Evolutionary conservation across 2,329 filamentous ascomycete species (phyloP).

Genomic region (Beauveria bassiana): DNA sequence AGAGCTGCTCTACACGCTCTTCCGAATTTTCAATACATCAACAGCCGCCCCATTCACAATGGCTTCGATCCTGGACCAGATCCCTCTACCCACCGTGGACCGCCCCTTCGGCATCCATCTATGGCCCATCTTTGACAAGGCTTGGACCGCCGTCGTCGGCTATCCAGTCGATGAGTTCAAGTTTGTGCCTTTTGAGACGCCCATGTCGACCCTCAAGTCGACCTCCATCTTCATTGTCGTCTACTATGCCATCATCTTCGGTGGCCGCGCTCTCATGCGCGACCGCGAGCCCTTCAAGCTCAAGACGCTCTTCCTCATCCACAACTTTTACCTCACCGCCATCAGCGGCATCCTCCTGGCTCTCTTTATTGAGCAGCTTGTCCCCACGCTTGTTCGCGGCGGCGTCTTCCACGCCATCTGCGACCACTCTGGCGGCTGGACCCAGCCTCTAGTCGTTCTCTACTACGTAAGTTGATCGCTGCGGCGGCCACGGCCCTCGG

Average conservation of each 20-base stretch:
- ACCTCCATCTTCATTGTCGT: conserved; percentile 71
- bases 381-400: conserved; percentile 70
- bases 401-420: conserved; percentile 91
- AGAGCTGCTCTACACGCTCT: background rate
- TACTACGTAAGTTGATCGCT: conserved; percentile 73
- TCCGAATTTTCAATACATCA: conserved; percentile 10
- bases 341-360: conserved; percentile 75
- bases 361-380: conserved; percentile 84
- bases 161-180: conserved; percentile 81
- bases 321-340: conserved; percentile 89
- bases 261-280: conserved; percentile 87
- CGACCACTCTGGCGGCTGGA: conserved; percentile 75
- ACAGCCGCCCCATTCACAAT: conserved; percentile 20
- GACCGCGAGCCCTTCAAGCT: conserved; percentile 78
- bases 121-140: conserved; percentile 93
- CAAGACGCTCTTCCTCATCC: conserved; percentile 82
- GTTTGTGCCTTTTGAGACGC: conserved; percentile 73
- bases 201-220: conserved; percentile 82
- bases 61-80: conserved; percentile 43
- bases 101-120: conserved; percentile 83
- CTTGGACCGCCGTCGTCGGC: conserved; percentile 66
- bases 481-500: background rate
- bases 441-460: conserved; percentile 80
- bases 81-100: conserved; percentile 74
- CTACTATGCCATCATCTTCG: conserved; percentile 93